Evolutionary conservation across 805 yeast genomes (phyloP), one percentile per base, ranked within the genome.

Genomic region (Suhomyces xylopsoci): DNA sequence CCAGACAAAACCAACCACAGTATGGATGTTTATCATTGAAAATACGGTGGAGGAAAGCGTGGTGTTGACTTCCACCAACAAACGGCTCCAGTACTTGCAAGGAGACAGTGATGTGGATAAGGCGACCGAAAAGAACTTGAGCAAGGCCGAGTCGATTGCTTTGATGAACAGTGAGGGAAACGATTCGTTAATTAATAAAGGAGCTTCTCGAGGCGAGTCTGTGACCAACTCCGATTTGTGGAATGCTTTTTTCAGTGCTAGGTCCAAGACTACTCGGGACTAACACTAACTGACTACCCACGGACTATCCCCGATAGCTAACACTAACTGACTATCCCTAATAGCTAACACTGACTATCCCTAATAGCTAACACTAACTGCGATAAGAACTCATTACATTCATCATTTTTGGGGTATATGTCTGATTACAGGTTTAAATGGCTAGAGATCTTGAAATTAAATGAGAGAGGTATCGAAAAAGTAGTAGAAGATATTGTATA

Each of bases 11-110:
- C 83, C 81, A 14, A 94, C 99, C 0, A 87, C 85, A 1, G 96
- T 93, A 1, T 94, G 98, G 97, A 86, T 88, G 81, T 91, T 93
- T 71, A 84, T 88, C 22, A 87, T 92, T 51, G 82, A 81, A 51
- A 84, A 86, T 41, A 84, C 96, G 0, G 96, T 94, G 14, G 99
- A 94, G 67, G 97, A 93, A 64, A 86, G 90, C 45, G 88, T 94
- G 45, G 81, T 90, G 32, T 69, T 81, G n/a, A 66, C 87, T 50
- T 80, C 90, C 0, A 83, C 91, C 0, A 77, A 81, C 54, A 83
- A 81, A 58, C 71, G 94, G 47, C 58, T 85, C 12, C 74, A 73
- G 52, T 75, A 74, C 57, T 62, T 70, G 47, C 65, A 65, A 8
- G 57, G 69, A 60, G 46, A 32, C 36, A 50, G 45, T 57, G 17